Percentiles rank a stretch among this genome's conserved stretches.
Conservation (phyloP, 768 basidiomycete genomes). For the Leccinum boreale region DNA sequence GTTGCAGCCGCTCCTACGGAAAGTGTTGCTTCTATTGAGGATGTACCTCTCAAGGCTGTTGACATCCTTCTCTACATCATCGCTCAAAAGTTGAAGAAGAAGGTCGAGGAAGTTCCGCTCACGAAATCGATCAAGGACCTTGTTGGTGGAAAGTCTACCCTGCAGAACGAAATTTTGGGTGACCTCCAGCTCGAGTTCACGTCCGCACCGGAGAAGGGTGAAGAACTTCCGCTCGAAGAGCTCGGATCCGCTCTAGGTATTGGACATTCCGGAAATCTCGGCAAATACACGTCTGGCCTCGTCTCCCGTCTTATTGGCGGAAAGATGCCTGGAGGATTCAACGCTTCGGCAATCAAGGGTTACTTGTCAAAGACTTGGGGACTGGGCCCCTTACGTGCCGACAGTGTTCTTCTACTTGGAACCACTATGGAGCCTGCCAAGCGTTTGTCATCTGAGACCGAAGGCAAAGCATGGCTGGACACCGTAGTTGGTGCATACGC, state of each 20-base stretch:
- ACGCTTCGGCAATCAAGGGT: slow-evolving; percentile 83
- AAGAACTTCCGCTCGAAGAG: slow-evolving; percentile 95
- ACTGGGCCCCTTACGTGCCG: slow-evolving; percentile 84
- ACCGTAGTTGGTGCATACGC: slow-evolving; percentile 81
- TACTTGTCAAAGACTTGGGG: slow-evolving; percentile 94
- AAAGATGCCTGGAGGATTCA: slow-evolving; percentile 99
- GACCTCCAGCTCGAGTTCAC: slow-evolving; percentile 94
- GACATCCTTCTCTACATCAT: slow-evolving; percentile 88
- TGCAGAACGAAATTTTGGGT: slow-evolving; percentile 98
- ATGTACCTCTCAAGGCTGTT: slow-evolving; percentile 86
- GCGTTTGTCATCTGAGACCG: slow-evolving; percentile 84
- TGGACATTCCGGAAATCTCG: slow-evolving; percentile 82
- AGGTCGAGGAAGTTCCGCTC: slow-evolving; percentile 80
- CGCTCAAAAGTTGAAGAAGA: slow-evolving; percentile 98
- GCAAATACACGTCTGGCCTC: slow-evolving; percentile 90
- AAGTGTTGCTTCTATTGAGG: slow-evolving; percentile 75
- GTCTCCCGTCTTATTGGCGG: slow-evolving; percentile 88
- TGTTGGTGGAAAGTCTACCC: slow-evolving; percentile 95
- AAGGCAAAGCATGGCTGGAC: slow-evolving; percentile 94
- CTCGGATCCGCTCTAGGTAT: slow-evolving; percentile 80
- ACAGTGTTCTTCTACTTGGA: slow-evolving; percentile 85
- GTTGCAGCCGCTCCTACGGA: slow-evolving; percentile 50
- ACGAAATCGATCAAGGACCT: slow-evolving; percentile 98
- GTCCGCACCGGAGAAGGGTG: slow-evolving; percentile 96
- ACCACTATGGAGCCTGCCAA: slow-evolving; percentile 94